These are phyloP conservation scores for Lentinula sp. DNA, from an alignment of 768 basidiomycete genomes.

Conservation along the genomic window DNA sequence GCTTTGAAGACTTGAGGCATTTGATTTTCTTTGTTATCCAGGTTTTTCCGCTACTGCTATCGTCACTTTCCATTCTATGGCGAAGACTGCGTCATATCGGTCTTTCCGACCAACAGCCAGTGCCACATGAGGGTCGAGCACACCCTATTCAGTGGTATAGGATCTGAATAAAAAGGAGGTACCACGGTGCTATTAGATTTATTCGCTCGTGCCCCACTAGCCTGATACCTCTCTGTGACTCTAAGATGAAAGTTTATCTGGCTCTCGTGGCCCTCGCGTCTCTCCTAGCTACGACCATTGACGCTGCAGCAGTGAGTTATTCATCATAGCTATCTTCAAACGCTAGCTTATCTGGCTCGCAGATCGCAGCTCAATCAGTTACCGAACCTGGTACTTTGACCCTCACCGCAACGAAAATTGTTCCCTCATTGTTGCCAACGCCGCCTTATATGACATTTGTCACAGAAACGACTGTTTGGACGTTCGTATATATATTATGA, in stretches of 20 bases:
- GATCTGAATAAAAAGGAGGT: neutral
- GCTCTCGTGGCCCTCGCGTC: neutral
- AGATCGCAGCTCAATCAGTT: neutral
- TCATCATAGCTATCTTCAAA: neutral
- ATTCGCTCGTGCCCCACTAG: neutral
- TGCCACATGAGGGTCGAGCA: neutral
- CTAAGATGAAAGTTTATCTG: neutral
- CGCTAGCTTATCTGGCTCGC: neutral
- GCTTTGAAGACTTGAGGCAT: neutral
- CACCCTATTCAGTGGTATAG: neutral
- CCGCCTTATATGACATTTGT: conserved; percentile 1
- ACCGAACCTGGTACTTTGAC: neutral
- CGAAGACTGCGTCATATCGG: neutral
- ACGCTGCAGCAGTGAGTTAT: neutral
- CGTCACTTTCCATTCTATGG: neutral
- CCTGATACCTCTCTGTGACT: neutral
- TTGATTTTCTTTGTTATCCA: neutral
- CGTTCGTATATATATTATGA: neutral
- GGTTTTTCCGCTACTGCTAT: neutral
- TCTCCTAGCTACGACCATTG: neutral
- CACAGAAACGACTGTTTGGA: neutral
- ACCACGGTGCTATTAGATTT: neutral
- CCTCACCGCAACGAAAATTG: neutral
- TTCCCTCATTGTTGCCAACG: neutral
- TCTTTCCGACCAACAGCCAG: neutral